Base-by-base conservation (phyloP, 805 yeast species). In the Pichia insulana region DNA sequence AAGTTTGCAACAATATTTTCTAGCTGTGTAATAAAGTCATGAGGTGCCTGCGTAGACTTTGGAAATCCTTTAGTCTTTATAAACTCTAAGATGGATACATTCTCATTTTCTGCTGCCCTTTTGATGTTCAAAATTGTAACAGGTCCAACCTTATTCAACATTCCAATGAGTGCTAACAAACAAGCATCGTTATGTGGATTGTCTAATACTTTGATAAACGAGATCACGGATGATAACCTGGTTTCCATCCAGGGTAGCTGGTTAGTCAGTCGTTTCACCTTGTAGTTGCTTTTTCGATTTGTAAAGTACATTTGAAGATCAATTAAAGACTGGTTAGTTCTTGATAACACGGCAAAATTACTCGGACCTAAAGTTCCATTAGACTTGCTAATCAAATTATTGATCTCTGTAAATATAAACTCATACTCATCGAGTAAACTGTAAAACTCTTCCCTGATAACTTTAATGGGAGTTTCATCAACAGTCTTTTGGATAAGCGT, bases 271-370 rank as follows among this genome's bases (percentile, higher is more conserved):
- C 60, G 34, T 61, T 58, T 4, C 65, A 65, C n/a, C 75, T 57
- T 13, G 28, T 36, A 2, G 71, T 32, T 36, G 13, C 39, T 30
- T 3, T 27, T 26, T 22, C 33, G 45, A 11, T 51, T 48, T 12
- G 61, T 59, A 20, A 80, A 58, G 26, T 62, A 56, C 16, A 58
- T 60, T 25, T 60, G 61, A 0, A 76, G 55, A 0, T 57, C 48
- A 11, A 67, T 64, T 7, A 78, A 53, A 38, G 74, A 76, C 13
- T 58, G 58, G 51, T 81, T 80, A 0, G 81, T 67, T 40, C 74
- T 62, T 0, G 78, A 64, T 26, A 81, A 52, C 3, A 81, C 58
- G 0, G 76, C 71, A 52, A 80, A 67, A 53, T 81, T 81, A 7
- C 62, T 57, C 0, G 67, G 69, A 22, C 61, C 58, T 15, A 75